Conservation (phyloP, 306 rosid genomes). For the Elaeagnus macrophylla region DNA sequence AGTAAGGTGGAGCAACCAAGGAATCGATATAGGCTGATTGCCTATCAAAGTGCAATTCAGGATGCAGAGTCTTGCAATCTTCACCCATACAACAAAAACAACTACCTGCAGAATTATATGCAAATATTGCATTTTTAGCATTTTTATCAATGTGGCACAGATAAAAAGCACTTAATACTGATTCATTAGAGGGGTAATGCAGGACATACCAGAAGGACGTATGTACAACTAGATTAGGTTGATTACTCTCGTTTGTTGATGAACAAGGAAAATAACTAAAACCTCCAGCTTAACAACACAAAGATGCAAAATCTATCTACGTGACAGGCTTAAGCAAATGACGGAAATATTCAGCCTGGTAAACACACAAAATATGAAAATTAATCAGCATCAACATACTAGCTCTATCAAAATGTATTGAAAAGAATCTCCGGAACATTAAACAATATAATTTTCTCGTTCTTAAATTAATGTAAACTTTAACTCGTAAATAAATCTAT, state of each 20-base stretch:
- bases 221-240: conserved; percentile 40
- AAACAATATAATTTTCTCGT: background rate
- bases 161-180: background rate
- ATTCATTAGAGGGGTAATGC: background rate
- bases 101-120: conserved; percentile 34
- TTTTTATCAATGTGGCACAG: background rate
- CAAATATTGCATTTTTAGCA: conserved; percentile 5
- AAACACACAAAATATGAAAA: conserved; percentile 13
- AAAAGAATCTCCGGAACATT: background rate
- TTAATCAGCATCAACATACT: conserved; percentile 5
- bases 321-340: conserved; percentile 96
- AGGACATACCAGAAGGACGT: conserved; percentile 52
- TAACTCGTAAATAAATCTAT: too few species aligned
- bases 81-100: conserved; percentile 71
- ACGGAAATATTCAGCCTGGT: conserved; percentile 96
- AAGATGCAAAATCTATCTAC: conserved; percentile 42
- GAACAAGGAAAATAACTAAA: conserved; percentile 53
- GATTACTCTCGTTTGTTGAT: conserved; percentile 38
- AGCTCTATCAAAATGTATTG: background rate
- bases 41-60: conserved; percentile 36
- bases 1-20: conserved; percentile 25
- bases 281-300: conserved; percentile 52
- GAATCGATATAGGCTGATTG: conserved; percentile 45
- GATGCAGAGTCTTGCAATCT: conserved; percentile 46
- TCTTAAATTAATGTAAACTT: too few species aligned